Conservation (phyloP, 257 asterid genomes). For the Ophiorrhiza pumila region DNA sequence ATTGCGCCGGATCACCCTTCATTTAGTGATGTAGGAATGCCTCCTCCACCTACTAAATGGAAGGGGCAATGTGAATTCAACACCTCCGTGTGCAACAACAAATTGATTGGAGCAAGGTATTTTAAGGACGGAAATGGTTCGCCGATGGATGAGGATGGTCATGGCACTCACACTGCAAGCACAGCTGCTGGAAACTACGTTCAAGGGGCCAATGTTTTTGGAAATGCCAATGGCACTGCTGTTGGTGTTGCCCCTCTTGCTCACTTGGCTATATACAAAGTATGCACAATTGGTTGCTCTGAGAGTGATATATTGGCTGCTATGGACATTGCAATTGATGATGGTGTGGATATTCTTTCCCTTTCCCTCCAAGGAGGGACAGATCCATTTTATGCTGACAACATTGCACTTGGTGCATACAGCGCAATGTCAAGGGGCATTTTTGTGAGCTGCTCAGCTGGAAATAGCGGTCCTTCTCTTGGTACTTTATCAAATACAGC, state of each 20-base stretch:
- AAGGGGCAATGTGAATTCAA: slow-evolving; percentile 49
- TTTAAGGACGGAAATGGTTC: background rate
- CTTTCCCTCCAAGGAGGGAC: background rate
- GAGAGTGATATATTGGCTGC: slow-evolving; percentile 35
- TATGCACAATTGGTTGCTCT: slow-evolving; percentile 17
- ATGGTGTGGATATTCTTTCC: slow-evolving; percentile 18
- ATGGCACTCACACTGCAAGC: slow-evolving; percentile 53
- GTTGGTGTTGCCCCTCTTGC: slow-evolving; percentile 50
- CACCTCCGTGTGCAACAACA: slow-evolving; percentile 39
- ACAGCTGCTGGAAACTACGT: slow-evolving; percentile 51
- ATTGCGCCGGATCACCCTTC: slow-evolving; percentile 50
- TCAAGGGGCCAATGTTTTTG: slow-evolving; percentile 32
- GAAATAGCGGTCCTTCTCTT: slow-evolving; percentile 12
- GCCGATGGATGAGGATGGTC: slow-evolving; percentile 29
- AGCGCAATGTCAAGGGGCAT: slow-evolving; percentile 21
- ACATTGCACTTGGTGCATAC: slow-evolving; percentile 19
- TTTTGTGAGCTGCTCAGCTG: slow-evolving; percentile 22
- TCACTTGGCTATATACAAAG: slow-evolving; percentile 42
- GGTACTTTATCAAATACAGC: slow-evolving; percentile 12
- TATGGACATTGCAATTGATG: slow-evolving; percentile 38
- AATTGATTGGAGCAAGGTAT: slow-evolving; percentile 40
- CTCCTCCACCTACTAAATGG: slow-evolving; percentile 59
- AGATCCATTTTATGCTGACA: background rate
- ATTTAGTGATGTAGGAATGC: slow-evolving; percentile 49
- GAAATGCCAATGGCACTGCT: slow-evolving; percentile 49